Evolutionary conservation across 2,329 filamentous ascomycete genomes (phyloP), one percentile per base, ranked within the genome.

Genomic region (Neobulgaria alba): DNA sequence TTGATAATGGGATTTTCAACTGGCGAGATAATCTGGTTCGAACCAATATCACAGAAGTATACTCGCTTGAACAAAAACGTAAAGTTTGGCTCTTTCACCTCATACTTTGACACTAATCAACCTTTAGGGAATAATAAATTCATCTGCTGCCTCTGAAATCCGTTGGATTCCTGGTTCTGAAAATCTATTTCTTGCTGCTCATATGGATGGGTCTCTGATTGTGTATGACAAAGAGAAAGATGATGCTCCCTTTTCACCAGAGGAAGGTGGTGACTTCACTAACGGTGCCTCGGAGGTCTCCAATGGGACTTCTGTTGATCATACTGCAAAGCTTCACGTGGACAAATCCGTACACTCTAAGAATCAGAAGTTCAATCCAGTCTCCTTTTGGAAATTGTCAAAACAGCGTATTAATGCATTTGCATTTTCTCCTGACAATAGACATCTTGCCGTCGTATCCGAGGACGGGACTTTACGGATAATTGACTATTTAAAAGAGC

Each of bases 221-320:
- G 87, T 96, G 1, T 98, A 96, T 54, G 92, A 98, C 63, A 98
- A 96, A 64, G 89, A 95, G 58, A 95, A 92, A 60, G 89, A 95
- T 49, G 89, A 95, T 59, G 79, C 81, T 1, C 71, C 79, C 1
- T 92, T 95, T 55, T 71, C 77, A 3, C 73, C 83, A 0, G 87
- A 94, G 58, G 38, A 57, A 42, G 48, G 61, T 58, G 55, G 50
- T n/a, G 50, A 40, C 16, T 15, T 21, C 10, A 15, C 8, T 3
- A 12, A 4, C n/a, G n/a, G 16, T 35, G 12, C 7, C 23, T 26
- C 83, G 0, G 87, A 94, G 58, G 23, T 7, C 7, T 7, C 23
- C 23, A 26, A 7, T 12, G 23, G 12, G 7, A 12, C 23, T 26
- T 7, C 7, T 26, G 33, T 35, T 4, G 49, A 52, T 43, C 49